Base-by-base conservation (phyloP, 2,329 filamentous ascomycete species). In the Sporothrix variecibatus region DNA sequence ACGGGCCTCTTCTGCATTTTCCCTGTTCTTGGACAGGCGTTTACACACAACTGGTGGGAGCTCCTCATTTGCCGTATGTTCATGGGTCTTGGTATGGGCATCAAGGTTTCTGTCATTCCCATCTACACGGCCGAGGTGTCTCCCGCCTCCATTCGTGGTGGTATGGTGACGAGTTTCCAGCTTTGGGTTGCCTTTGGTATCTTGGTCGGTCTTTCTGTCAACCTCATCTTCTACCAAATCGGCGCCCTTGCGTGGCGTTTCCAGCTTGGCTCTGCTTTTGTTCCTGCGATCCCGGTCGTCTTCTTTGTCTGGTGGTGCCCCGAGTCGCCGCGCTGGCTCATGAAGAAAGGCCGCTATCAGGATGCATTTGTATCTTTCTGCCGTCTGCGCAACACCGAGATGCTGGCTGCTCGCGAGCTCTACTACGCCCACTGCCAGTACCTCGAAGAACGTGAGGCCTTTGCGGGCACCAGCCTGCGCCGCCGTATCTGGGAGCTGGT, bases 41-140 rank as follows among this genome's bases (percentile, higher is more conserved):
- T 92, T 74, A 87, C 88, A 28, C 87, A 91, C 74, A 89, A 86
- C 7, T 93, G 91, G 92, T 87, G 85, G 80, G 88, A 92, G 76
- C 86, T 93, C 76, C 87, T 94, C 75, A 85, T 90, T 72, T 89
- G 89, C 65, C 88, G 92, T 7, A 89, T 93, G 73, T 84, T 90
- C 4, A 86, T 94, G 78, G 92, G 92, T 0, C 87, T 94, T 43
- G 89, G 89, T 6, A 91, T 91, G 87, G 89, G 89, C 5, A 77
- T 88, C 26, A 84, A 85, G 40, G 81, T 82, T 72, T 82, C 82
- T 4, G 87, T 86, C 0, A 85, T 88, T 0, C 87, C 87, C 0
- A 84, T 89, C 38, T 88, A 84, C 77, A 85, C 86, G 0, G 86
- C 87, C 0, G 87, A 89, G 75, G 87, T 85, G 74, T 81, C 86